Percentiles rank a stretch among this genome's conserved stretches.
phyloP scores from a whole-genome alignment of 2,329 filamentous ascomycete genomes.

The Cytospora mali region DNA sequence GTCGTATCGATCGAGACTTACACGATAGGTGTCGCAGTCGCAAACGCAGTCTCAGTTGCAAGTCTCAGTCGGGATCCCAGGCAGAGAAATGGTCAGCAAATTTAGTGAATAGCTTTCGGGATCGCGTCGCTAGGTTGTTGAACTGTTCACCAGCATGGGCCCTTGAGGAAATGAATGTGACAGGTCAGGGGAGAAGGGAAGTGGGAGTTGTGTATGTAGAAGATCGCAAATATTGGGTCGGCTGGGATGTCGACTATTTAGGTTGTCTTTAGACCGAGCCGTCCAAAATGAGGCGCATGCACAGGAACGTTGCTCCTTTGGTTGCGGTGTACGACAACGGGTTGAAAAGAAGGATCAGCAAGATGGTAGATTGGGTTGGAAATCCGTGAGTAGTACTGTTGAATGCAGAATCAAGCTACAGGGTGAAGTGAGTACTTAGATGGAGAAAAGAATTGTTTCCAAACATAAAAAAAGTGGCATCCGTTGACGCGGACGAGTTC shows the following conservation, averaged over 20 bases:
- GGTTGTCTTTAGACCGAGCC: constrained; percentile 20
- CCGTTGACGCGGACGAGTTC: not conserved
- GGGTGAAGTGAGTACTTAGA: too few species aligned
- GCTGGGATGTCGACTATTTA: constrained; percentile 6
- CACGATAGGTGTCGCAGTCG: constrained; percentile 17
- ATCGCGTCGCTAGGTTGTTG: not conserved
- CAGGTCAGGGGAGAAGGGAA: not conserved
- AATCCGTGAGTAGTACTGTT: not conserved
- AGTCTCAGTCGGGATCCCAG: not conserved
- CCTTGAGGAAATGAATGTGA: not conserved
- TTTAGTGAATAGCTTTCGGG: not conserved
- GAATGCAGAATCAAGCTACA: not conserved
- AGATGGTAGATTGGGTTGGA: constrained; percentile 4
- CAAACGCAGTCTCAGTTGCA: constrained; percentile 1
- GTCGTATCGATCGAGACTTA: constrained; percentile 16
- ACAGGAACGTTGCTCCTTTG: not conserved
- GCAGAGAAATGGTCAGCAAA: constrained; percentile 7
- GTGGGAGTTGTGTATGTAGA: not conserved
- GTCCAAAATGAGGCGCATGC: constrained; percentile 9
- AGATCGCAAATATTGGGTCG: constrained; percentile 1
- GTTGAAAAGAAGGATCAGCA: constrained; percentile 10
- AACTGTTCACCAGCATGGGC: too few species aligned
- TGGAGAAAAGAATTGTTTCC: not conserved
- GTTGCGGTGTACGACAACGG: too few species aligned
- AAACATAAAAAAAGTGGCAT: not conserved